Base-by-base conservation (phyloP, 148 eudicot species). In the Arbutus unedo region DNA sequence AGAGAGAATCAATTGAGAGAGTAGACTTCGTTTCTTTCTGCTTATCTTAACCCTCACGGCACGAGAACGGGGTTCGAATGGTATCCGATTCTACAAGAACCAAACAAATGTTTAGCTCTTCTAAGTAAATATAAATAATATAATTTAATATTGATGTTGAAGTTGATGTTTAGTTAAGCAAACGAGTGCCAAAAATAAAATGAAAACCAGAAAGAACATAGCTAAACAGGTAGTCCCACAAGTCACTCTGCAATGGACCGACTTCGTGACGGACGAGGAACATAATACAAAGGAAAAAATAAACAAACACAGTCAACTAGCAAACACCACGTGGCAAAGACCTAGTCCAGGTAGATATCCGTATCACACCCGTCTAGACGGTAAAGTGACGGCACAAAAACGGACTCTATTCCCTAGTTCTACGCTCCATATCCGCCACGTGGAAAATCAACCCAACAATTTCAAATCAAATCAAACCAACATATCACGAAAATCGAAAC, bases 301-400 rank as follows among this genome's bases (percentile, higher is more conserved):
- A 50, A 48, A 49, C 45, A 68, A 31, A 25, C 25, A 49, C 41
- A 57, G 59, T 13, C 78, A 75, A 75, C 16, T 3, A 21, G 11
- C 16, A 75, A 75, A 10, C 21, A 73, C 54, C 77, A 57, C 62
- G 68, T 81, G 66, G 51, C 66, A 54, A 8, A 45, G 44, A 74
- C 13, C 57, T 14, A 74, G 81, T 21, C 9, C 4, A 23, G 45
- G 25, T 13, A 16, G 11, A 4, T 13, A 13, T 6, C 41, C 15
- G 14, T 7, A 7, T 15, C 57, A 23, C 73, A 16, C 56, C 43
- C 54, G 54, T 10, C 19, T 48, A 5, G 44, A 47, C 45, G 75
- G 45, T 31, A 23, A 31, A 62, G 59, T 80, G 38, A 50, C 51
- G 53, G 76, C 62, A 15, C 6, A 50, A 7, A 50, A 15, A 4